Base-by-base conservation (phyloP, 2,329 filamentous ascomycete genomes). In the Microdochium bolleyi region DNA sequence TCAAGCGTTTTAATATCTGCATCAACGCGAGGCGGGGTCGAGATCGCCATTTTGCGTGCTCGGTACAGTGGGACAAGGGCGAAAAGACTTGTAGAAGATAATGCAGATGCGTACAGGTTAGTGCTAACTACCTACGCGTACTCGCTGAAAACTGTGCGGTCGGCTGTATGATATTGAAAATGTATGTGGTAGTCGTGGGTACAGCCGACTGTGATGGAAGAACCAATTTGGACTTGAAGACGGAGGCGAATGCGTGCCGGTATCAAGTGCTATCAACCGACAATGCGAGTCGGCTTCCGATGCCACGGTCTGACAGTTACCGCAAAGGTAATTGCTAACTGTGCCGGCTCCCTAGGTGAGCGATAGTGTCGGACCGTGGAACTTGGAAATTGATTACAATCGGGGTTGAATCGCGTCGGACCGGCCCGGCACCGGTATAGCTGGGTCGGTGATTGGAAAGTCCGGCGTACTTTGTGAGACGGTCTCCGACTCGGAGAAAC, bases 1-100 rank as follows among this genome's bases (percentile, higher is more conserved):
- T 74, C 71, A 2, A 72, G 49, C 7, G 72, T 73, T 44, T 66
- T 64, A 60, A 73, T 72, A 53, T 72, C 66, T 48, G 74, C 64
- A 44, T 67, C 62, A 14, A 38, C 7, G 7, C 34, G 34, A 38
- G 34, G 7, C 16, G 34, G 7, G 14, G 34, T 9, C 34, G 34
- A 38, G 34, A 38, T 16, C 14, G 34, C 14, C 34, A 38, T 38
- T 38, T 38, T 38, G 7, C n/a, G 34, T 38, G 34, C 16, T 38
- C 7, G 34, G 34, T 38, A 16, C 34, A 8, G 14, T 14, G 34
- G 34, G 34, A 38, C 5, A 38, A 38, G 34, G 16, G 13, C 34
- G 16, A 38, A 38, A 38, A 4, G 34, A 19, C 7, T 38, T 38
- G 34, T n/a, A 14, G 34, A 38, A 38, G 34, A 38, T 38, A 14